Percentiles rank a stretch among this genome's conserved stretches.
Evolutionary conservation across 164 flowering plant species (phyloP).

Genomic region (Chloranthus sessilifolius): DNA sequence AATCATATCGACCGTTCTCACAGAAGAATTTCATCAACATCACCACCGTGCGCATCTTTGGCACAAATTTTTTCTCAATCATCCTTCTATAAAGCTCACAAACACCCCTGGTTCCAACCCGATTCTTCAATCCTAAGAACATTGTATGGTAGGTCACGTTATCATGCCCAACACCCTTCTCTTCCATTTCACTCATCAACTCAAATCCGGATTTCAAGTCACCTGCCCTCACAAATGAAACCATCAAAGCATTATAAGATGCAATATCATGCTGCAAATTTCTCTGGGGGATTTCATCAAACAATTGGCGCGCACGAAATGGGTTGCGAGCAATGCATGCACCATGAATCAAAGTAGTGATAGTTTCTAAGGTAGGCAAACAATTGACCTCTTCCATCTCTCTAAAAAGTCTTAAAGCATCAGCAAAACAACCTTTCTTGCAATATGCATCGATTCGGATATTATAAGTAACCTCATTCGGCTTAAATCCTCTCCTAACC

Average conservation of each 20-base stretch:
- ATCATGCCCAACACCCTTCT: constrained; percentile 44
- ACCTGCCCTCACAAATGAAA: constrained; percentile 32
- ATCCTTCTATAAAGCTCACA: constrained; percentile 43
- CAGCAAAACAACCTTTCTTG: constrained; percentile 55
- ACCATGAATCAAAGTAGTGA: constrained; percentile 81
- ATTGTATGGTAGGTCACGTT: constrained; percentile 61
- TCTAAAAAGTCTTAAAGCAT: constrained; percentile 51
- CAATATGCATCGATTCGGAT: constrained; percentile 81
- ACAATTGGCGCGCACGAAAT: constrained; percentile 44
- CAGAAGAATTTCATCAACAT: constrained; percentile 79
- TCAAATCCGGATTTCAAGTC: constrained; percentile 40
- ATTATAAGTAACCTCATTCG: constrained; percentile 47
- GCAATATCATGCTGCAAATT: constrained; percentile 49
- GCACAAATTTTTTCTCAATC: constrained; percentile 48
- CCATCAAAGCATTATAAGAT: constrained; percentile 68
- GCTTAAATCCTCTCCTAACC: constrained; percentile 67
- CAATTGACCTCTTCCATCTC: constrained; percentile 51
- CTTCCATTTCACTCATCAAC: constrained; percentile 75
- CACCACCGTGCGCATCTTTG: constrained; percentile 65
- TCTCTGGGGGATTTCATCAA: constrained; percentile 48
- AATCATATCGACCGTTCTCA: constrained; percentile 32
- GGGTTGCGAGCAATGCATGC: constrained; percentile 57
- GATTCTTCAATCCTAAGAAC: constrained; percentile 50
- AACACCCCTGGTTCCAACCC: constrained; percentile 37
- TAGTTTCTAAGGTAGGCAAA: constrained; percentile 49